Base-by-base conservation (phyloP, 2,329 filamentous ascomycete genomes). In the Clonostachys rhizophaga region DNA sequence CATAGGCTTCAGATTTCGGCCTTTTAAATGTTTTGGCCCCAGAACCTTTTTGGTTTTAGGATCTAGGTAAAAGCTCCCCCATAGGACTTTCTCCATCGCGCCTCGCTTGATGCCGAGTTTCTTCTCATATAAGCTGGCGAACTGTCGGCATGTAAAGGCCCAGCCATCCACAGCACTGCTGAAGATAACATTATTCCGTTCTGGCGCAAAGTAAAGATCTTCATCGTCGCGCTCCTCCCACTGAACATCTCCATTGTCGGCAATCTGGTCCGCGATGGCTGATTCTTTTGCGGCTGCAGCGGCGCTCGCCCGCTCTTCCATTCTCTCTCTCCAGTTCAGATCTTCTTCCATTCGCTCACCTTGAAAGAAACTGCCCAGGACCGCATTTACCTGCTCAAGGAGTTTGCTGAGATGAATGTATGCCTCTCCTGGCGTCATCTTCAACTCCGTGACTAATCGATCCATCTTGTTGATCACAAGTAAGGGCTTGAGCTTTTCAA, bases 391-490 rank as follows among this genome's bases (percentile, higher is more conserved):
- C 63, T 97, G 94, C 64, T 97, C 94, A 8, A 99, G 69, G 5
- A 97, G 77, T 63, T 91, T 94, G 65, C 79, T 91, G 13, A 99
- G 70, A 68, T 99, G 94, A 20, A 84, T 83, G 61, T 95, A 95
- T 35, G 94, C 94, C 65, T 99, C 94, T 14, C 70, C 75, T 0
- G 94, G 91, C 8, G 84, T 95, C 87, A 99, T 91, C 63, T 95
- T 92, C 46, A 96, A 76, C 71, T 99, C 94, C 4, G 90, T 96
- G 48, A 99, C 80, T 47, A 99, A 78, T 48, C 94, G 83, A 67
- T 99, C 94, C 75, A 99, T 95, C 69, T 99, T 99, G 74, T 99
- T 99, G 68, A 99, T 92, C 47, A 97, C 91, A 40, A 99, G 77
- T 37, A 99, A 72, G 2, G 94, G 94, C 66, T 95, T 96, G 51